phyloP scores from a whole-genome alignment of 2,329 filamentous ascomycete genomes.

The Paecilomyces niveus region DNA sequence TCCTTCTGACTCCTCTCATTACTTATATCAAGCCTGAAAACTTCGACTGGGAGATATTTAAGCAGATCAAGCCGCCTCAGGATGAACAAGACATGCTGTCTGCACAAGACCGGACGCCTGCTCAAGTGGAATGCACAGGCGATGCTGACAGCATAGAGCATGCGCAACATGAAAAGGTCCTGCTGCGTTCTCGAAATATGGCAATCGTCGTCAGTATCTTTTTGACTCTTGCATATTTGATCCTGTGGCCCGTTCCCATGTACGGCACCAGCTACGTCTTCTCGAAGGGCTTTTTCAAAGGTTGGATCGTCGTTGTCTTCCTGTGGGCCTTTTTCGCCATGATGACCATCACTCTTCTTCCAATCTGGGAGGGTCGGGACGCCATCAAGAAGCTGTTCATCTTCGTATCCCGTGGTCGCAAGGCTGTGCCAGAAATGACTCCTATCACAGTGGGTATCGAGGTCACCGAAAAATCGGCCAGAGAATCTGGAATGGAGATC shows the following conservation, averaged over 20 bases:
- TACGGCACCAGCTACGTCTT: conserved; percentile 42
- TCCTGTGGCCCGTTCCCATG: conserved; percentile 46
- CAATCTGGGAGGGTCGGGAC: neutral
- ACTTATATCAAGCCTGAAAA: conserved; percentile 14
- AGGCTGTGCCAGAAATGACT: neutral
- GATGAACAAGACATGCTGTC: neutral
- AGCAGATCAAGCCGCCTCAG: conserved; percentile 1
- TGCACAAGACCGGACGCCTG: neutral
- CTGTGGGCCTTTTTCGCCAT: conserved; percentile 17
- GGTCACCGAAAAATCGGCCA: neutral
- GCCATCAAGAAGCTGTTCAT: neutral
- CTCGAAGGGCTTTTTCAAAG: conserved; percentile 22
- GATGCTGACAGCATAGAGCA: neutral
- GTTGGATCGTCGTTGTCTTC: conserved; percentile 17
- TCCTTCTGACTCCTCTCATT: conserved; percentile 14
- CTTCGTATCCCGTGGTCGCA: neutral
- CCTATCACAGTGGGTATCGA: neutral
- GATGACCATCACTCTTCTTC: neutral
- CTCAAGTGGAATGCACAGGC: neutral
- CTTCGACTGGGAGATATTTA: conserved; percentile 16
- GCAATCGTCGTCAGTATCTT: conserved; percentile 8
- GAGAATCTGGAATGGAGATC: neutral
- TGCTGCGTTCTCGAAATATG: conserved; percentile 12
- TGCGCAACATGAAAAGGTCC: conserved; percentile 5
- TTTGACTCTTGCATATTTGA: conserved; percentile 18